These are phyloP conservation scores for Thraustochytrium striatum DNA, from an alignment of 352 stramenopile genomes.

Conservation along the genomic window DNA sequence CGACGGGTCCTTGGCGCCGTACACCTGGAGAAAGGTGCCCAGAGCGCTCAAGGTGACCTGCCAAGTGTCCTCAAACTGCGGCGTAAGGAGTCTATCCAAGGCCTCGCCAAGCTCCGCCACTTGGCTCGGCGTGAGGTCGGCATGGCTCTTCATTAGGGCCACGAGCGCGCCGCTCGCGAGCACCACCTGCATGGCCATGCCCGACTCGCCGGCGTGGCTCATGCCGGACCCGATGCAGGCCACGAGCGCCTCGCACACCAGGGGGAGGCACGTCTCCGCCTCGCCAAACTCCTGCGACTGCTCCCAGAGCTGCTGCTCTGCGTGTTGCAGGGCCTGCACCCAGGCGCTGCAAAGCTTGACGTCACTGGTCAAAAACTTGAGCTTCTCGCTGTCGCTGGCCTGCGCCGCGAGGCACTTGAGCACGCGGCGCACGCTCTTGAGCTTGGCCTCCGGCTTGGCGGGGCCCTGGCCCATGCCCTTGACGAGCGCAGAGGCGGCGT, in stretches of 20 bases:
- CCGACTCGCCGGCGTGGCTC: background rate
- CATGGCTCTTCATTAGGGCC: slow-evolving; percentile 12
- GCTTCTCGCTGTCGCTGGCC: background rate
- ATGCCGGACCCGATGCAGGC: slow-evolving; percentile 16
- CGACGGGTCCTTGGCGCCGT: background rate
- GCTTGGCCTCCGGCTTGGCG: background rate
- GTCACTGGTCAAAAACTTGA: background rate
- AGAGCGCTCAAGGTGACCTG: slow-evolving; percentile 15
- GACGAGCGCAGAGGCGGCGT: background rate
- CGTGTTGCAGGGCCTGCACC: background rate
- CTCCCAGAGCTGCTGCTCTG: background rate
- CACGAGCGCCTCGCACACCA: background rate
- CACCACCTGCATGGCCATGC: slow-evolving; percentile 1
- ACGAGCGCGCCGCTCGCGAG: background rate
- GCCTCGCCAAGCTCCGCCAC: background rate
- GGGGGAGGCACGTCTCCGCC: background rate
- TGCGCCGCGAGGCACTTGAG: background rate
- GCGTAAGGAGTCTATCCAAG: background rate
- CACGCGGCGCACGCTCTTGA: background rate
- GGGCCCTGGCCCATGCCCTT: background rate
- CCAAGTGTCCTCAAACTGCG: slow-evolving; percentile 34
- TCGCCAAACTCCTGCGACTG: background rate
- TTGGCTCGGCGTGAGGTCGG: background rate
- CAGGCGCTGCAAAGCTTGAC: slow-evolving; percentile 1
- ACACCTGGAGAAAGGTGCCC: background rate